Evolutionary conservation across 2,329 filamentous ascomycete genomes (phyloP), one percentile per base, ranked within the genome.

Genomic region (Hymenoscyphus repandus): DNA sequence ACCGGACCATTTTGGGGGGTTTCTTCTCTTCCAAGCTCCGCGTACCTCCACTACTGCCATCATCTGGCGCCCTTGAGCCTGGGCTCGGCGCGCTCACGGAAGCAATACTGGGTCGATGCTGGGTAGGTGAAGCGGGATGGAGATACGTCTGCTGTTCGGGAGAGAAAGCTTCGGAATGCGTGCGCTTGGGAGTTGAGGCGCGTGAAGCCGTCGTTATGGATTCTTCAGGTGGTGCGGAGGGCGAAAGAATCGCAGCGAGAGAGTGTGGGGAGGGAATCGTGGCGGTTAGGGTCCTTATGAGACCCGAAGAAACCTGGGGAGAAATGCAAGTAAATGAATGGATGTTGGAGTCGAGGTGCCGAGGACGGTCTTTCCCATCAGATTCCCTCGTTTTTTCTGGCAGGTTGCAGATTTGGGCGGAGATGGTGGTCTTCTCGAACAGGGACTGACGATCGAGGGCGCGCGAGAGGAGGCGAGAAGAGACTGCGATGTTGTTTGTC

Each of bases 1-100:
- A 90, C 59, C 88, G 79, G 79, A 90, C 86, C 32, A 74, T 74
- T 63, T 70, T 70, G 41, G 65, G 59, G 43, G 69, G 67, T 54
- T 71, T 74, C 61, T 70, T 72, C 58, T 72, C 69, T 58, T 71
- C 68, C 50, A 60, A 59, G 58, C 67, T 62, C 63, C 63, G 63
- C 69, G 62, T 55, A 63, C 60, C 56, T 13, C 45, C 56, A 45
- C 52, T 53, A 41, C 56, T 59, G 44, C 56, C 63, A 44, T 65
- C 62, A 60, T 62, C 62, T 51, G 58, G 47, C 31, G 53, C 59
- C 18, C 56, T 44, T 37, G 56, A 47, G 50, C 54, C 53, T 44
- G 62, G 56, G 50, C 53, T 58, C 34, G 56, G 45, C 27, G 56
- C 61, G 41, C 58, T 58, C 18, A 48, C 51, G 5, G 56, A 59